These are phyloP conservation scores for Colletotrichum lentis DNA, from an alignment of 2,329 filamentous ascomycete species.

Conservation along the genomic window DNA sequence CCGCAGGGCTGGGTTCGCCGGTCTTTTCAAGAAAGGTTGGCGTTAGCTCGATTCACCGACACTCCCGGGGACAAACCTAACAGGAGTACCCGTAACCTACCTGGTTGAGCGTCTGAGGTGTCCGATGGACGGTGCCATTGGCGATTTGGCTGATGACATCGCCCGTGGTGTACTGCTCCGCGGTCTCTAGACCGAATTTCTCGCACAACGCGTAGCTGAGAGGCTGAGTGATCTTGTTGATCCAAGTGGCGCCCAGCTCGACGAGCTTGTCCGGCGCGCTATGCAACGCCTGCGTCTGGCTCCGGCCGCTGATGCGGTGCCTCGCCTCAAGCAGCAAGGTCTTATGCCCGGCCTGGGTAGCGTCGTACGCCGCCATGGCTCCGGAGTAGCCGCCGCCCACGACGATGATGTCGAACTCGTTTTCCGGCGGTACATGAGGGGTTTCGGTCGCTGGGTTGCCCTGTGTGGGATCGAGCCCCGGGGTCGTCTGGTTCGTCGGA, in stretches of 20 bases:
- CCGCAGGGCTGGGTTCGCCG: not conserved
- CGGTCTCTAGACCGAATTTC: slow-evolving; percentile 32
- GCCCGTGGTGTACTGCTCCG: slow-evolving; percentile 31
- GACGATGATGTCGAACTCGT: slow-evolving; percentile 32
- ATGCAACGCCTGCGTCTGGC: slow-evolving; percentile 7
- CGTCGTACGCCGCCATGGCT: slow-evolving; percentile 28
- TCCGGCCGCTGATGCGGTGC: slow-evolving; percentile 29
- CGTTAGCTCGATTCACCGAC: not conserved
- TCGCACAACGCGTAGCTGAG: slow-evolving; percentile 17
- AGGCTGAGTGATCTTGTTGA: slow-evolving; percentile 37
- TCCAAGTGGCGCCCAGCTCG: slow-evolving; percentile 38
- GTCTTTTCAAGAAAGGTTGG: not conserved
- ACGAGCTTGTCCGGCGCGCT: slow-evolving; percentile 16
- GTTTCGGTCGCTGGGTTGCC: not conserved
- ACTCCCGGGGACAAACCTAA: not conserved
- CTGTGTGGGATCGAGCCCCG: not conserved
- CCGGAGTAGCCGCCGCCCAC: slow-evolving; percentile 36
- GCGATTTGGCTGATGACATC: slow-evolving; percentile 20
- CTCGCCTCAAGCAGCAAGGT: slow-evolving; percentile 18
- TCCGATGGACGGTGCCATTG: not conserved
- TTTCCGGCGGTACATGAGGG: not conserved
- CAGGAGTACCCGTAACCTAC: not conserved
- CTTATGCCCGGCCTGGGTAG: slow-evolving; percentile 5
- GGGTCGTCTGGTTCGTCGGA: not conserved
- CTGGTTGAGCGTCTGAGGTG: not conserved